These are phyloP conservation scores for Globisporangium apiculatum DNA, from an alignment of 352 stramenopile genomes.

Conservation along the genomic window DNA sequence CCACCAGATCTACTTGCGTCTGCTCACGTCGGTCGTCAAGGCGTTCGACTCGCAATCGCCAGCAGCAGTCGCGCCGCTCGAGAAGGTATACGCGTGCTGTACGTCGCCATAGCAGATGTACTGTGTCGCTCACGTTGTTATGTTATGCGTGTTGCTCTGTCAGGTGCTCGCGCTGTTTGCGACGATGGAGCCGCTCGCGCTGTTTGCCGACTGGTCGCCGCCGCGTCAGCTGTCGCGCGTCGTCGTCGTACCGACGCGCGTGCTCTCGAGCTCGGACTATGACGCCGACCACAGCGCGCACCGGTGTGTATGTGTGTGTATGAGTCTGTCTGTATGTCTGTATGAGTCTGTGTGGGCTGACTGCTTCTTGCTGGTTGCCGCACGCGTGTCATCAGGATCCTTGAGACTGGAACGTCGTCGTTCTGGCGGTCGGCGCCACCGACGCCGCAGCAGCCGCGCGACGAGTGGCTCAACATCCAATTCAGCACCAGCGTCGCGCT, in stretches of 20 bases:
- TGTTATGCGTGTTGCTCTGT: neutral
- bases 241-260: slow-evolving; percentile 30
- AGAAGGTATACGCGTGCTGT: slow-evolving; percentile 30
- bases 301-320: slow-evolving; percentile 22
- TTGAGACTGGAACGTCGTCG: slow-evolving; percentile 19
- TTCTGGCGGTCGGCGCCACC: slow-evolving; percentile 42
- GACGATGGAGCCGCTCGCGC: slow-evolving; percentile 50
- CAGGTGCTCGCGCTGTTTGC: slow-evolving; percentile 59
- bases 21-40: slow-evolving; percentile 50
- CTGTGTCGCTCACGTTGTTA: neutral
- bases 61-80: slow-evolving; percentile 41
- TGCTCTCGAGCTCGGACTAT: slow-evolving; percentile 51
- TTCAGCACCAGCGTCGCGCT: slow-evolving; percentile 41
- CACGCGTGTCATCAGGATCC: slow-evolving; percentile 16
- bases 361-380: neutral
- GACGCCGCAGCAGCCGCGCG: slow-evolving; percentile 12
- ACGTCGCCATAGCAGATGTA: neutral
- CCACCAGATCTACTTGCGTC: slow-evolving; percentile 55
- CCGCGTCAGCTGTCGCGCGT: slow-evolving; percentile 41
- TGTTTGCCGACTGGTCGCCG: slow-evolving; percentile 80
- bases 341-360: too few relatives aligned
- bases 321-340: too few relatives aligned
- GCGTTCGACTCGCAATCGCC: slow-evolving; percentile 48
- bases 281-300: slow-evolving; percentile 46
- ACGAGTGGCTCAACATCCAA: slow-evolving; percentile 50